Evolutionary conservation across 108 stramenopile genomes (phyloP), one percentile per base, ranked within the genome.

Genomic region (Cylindrotheca fusiformis): DNA sequence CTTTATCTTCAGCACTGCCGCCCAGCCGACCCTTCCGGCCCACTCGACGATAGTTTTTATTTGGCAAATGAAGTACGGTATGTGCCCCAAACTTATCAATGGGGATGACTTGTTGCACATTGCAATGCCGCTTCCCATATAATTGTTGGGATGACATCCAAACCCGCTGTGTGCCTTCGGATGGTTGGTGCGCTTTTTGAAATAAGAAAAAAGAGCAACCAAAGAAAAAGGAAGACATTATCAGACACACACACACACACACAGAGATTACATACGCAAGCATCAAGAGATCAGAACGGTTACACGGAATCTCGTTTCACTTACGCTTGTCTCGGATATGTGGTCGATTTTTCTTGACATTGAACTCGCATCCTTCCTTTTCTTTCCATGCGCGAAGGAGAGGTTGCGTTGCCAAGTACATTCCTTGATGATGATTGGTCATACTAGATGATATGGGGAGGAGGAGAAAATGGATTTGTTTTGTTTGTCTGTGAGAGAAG

Each of bases 41-140:
- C 8, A 93, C 86, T 26, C 91, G 72, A 20, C 91, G 79, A 67
- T 93, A 93, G 72, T 93, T 93, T 58, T 93, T 93, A 64, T 93
- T 93, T 30, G 91, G 91, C 21, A 93, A 59, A 68, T 93, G 91
- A 50, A 84, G 67, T 6, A 90, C 85, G 10, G 83, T 90, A 25
- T 90, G 60, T 29, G 84, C 71, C 24, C 91, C 91, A 73, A 93
- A 93, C 21, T 65, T 65, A 17, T 88, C 75, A 36, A 80, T 69
- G 0, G 91, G 91, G 28, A 80, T 55, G 20, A 93, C 66, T 56
- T 93, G 91, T 48, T 75, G 83, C 2, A 93, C 85, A 33, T 60
- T 60, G 60, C 91, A 93, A 58, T 93, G 88, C 29, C 67, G 56
- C 24, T 45, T 47, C 44, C 85, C 86, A 49, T 88, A 87, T n/a